Evolutionary conservation across 2,329 filamentous ascomycete species (phyloP).

Genomic region (Ceratocystis alfenasii): DNA sequence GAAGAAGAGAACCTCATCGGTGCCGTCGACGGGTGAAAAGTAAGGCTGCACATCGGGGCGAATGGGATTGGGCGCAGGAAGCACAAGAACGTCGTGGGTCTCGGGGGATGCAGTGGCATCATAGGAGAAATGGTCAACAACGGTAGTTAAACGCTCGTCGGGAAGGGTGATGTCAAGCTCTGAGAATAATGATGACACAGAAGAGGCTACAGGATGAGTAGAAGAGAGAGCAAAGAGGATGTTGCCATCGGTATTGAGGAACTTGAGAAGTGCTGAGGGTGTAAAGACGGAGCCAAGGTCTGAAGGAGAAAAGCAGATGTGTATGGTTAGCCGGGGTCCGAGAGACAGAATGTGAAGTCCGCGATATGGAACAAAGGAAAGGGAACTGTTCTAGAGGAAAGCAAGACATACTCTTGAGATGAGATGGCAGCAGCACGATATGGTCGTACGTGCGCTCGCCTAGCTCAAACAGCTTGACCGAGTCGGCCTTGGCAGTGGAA

Average conservation of each 20-base stretch:
- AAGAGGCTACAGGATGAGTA: slow-evolving; percentile 54
- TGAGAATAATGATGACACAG: slow-evolving; percentile 64
- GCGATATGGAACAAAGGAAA: no score
- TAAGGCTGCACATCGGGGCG: slow-evolving; percentile 62
- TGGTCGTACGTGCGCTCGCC: slow-evolving; percentile 88
- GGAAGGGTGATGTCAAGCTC: slow-evolving; percentile 87
- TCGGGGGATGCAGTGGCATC: slow-evolving; percentile 65
- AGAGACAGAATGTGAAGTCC: not conserved
- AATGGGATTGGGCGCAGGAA: slow-evolving; percentile 54
- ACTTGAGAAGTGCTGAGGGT: slow-evolving; percentile 75
- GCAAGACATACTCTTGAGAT: slow-evolving; percentile 61
- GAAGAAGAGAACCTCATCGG: slow-evolving; percentile 56
- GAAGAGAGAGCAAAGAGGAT: slow-evolving; percentile 76
- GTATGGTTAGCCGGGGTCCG: not conserved
- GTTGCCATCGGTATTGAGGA: slow-evolving; percentile 84
- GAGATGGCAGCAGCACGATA: slow-evolving; percentile 74
- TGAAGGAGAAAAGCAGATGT: slow-evolving; percentile 29
- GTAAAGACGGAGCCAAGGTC: slow-evolving; percentile 81
- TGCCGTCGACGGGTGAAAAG: slow-evolving; percentile 51
- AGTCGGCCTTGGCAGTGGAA: slow-evolving; percentile 70
- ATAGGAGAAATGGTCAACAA: slow-evolving; percentile 95
- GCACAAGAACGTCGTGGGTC: slow-evolving; percentile 75
- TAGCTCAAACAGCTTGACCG: slow-evolving; percentile 66
- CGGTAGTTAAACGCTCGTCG: slow-evolving; percentile 66
- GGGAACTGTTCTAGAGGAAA: slow-evolving; percentile 6